These are phyloP conservation scores for Solanum arcanum DNA, from an alignment of 257 asterid species.

Conservation along the genomic window DNA sequence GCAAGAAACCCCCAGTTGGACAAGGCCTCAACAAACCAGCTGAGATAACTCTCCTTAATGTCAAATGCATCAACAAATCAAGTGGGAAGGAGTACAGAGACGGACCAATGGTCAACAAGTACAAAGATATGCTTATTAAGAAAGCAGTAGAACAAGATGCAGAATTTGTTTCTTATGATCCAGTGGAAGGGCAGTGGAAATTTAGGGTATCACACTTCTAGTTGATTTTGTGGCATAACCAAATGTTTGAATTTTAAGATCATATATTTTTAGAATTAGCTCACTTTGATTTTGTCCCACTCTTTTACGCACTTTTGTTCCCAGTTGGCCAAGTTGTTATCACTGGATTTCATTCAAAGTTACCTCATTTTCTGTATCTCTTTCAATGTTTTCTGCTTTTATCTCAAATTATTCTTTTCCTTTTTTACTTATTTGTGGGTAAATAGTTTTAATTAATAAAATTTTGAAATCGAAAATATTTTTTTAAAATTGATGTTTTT, in stretches of 20 bases:
- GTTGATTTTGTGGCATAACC: neutral
- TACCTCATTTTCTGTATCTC: neutral
- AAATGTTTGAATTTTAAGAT: neutral
- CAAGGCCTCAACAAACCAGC: neutral
- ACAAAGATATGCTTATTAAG: slow-evolving; percentile 46
- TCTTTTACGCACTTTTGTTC: neutral
- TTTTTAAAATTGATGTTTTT: no score
- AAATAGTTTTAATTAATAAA: no score
- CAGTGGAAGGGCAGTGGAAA: slow-evolving; percentile 72
- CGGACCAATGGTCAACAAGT: slow-evolving; percentile 57
- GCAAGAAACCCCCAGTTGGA: neutral
- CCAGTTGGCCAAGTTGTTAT: neutral
- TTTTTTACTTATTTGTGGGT: neutral
- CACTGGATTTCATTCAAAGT: neutral
- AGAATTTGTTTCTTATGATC: slow-evolving; percentile 67
- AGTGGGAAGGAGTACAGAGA: slow-evolving; percentile 45
- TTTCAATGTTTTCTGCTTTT: neutral
- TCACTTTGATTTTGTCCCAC: neutral
- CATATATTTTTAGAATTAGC: neutral
- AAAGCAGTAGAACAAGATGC: slow-evolving; percentile 68
- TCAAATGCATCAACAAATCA: slow-evolving; percentile 54
- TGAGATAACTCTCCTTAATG: slow-evolving; percentile 64
- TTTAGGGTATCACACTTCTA: slow-evolving; percentile 62
- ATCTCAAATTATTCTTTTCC: neutral
- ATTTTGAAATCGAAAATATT: no score